Evolutionary conservation across 768 basidiomycete genomes (phyloP), one percentile per base, ranked within the genome.

Genomic region (Xerocomus potaroensis): DNA sequence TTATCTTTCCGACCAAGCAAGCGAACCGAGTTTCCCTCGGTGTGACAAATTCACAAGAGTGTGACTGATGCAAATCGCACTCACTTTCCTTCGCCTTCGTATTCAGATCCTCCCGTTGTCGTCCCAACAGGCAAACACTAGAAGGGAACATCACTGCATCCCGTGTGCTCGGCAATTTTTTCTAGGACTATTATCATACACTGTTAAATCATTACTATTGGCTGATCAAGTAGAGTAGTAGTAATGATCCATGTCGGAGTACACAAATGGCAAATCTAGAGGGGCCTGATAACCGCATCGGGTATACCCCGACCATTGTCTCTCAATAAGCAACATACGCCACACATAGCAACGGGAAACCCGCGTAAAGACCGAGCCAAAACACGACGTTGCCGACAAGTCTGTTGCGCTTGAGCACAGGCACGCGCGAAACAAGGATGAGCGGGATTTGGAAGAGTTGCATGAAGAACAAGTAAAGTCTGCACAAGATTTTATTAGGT

Each of bases 341-440:
- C 16, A 94, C 89, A 53, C 91, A 94, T 14, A 99, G 77, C 45
- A 98, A 66, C 2, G 96, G 96, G 75, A 98, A 92, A 12, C 95
- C 95, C 6, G 83, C 82, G 56, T 87, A 90, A 21, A 98, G 76
- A 3, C 93, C 93, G 18, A 92, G 54, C 96, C 96, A 99, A 65
- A 99, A 98, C 26, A 95, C 80, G 37, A 92, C 66, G 51, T 89
- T 89, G 1, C 87, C 87, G 60, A 95, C 64, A 4, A 87, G 76
- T 57, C 82, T 87, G 69, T 94, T 94, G 50, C 78, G 74, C 65
- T 84, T 85, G 57, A 98, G 80, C 26, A 74, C 70, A 4, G 91
- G 85, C 9, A 87, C 70, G 1, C 89, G 78, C 18, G 91, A 86
- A 27, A 93, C 51, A 5, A 85, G 73, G 52, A 97, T 98, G 52